phyloP scores from a whole-genome alignment of 371 early-diverging fungal species.

The Rhizomucor pusillus region DNA sequence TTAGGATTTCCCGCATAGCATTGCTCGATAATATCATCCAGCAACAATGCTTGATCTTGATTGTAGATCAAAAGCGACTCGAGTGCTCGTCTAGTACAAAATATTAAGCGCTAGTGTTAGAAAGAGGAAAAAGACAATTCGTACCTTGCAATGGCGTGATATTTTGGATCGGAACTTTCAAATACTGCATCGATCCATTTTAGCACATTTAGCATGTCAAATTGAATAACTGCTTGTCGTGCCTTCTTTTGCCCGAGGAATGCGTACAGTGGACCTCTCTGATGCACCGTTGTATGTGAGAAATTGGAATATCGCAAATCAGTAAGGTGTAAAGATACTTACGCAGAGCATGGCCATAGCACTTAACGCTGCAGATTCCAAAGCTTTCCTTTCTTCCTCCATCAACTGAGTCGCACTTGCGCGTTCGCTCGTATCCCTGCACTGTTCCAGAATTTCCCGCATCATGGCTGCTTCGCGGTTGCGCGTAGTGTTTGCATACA shows the following conservation, averaged over 20 bases:
- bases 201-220: constrained; percentile 53
- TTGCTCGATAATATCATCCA: constrained; percentile 66
- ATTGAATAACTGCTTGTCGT: constrained; percentile 57
- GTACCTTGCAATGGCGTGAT: constrained; percentile 45
- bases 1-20: constrained; percentile 74
- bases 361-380: constrained; percentile 78
- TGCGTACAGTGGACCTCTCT: constrained; percentile 67
- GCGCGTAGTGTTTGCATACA: constrained; percentile 53
- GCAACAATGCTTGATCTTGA: constrained; percentile 57
- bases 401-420: constrained; percentile 59
- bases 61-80: constrained; percentile 73
- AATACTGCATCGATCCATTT: constrained; percentile 74
- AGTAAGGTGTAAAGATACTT: constrained; percentile 26
- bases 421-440: constrained; percentile 71
- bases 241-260: constrained; percentile 63
- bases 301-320: background rate
- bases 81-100: constrained; percentile 47
- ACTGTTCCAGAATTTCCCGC: constrained; percentile 67
- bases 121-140: background rate
- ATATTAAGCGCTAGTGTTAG: background rate
- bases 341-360: constrained; percentile 89
- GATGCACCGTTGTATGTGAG: constrained; percentile 17
- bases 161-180: constrained; percentile 52
- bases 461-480: constrained; percentile 80
- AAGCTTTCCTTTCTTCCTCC: constrained; percentile 74